Evolutionary conservation across 2,329 filamentous ascomycete genomes (phyloP), one percentile per base, ranked within the genome.

Genomic region (Microascus cirrosus): DNA sequence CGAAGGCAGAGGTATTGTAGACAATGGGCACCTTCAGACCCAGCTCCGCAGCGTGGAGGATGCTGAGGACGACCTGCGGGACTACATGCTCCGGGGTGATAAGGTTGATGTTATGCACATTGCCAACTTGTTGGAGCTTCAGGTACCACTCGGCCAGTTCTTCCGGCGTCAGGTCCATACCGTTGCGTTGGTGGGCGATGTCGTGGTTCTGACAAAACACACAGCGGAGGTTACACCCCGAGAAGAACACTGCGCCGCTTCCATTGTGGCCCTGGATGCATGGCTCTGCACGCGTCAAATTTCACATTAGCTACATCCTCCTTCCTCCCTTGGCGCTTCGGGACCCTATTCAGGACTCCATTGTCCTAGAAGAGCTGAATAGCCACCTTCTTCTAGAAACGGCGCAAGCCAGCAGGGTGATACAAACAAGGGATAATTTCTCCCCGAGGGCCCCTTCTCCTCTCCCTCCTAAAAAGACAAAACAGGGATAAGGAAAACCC

Each of bases 91-190:
- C 13, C 15, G 39, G 39, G n/a, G 39, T 45, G 39, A 95, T 81
- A 24, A 93, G 81, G 69, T 95, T 94, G 76, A 95, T 92, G 68
- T 94, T 94, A 73, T 95, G 89, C n/a, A 90, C 87, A 10, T 78
- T 74, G n/a, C 89, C 90, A 2, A 89, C 79, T 32, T 32, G 28
- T 8, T 32, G 28, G 51, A 95, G 74, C 72, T 94, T 94, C 59
- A 94, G 65, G 70, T 87, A 92, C 90, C 90, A 94, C 10, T 32
- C 28, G 28, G 28, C 28, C 15, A 18, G 39, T 57, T 87, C 81
- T 68, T 92, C 87, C 0, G 89, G 87, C 0, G 85, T 87, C 34
- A 94, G 73, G 63, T 92, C 86, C 71, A 90, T 87, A 1, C 90
- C 89, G 53, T 90, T 90, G n/a, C 83, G 80, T 69, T 89, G 83